Evolutionary conservation across 768 basidiomycete genomes (phyloP), one percentile per base, ranked within the genome.

Genomic region (Suillus decipiens): DNA sequence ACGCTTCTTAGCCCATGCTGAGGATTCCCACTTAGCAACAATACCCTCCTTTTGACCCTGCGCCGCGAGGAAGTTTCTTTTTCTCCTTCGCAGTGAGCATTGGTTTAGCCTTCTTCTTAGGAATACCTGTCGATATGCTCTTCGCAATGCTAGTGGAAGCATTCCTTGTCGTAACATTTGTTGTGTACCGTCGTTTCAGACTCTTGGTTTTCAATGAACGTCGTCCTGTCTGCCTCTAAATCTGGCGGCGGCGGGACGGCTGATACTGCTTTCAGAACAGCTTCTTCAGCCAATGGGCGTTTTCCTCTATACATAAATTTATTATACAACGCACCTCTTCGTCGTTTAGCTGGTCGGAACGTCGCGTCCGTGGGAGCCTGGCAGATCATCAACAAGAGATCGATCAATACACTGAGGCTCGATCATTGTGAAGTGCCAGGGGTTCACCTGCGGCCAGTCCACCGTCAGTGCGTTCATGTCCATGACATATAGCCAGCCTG

Each of bases 1-100:
- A n/a, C n/a, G n/a, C n/a, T n/a, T n/a, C n/a, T n/a, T n/a, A n/a
- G n/a, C n/a, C n/a, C n/a, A n/a, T n/a, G n/a, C n/a, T n/a, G n/a
- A n/a, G n/a, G n/a, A n/a, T n/a, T n/a, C n/a, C n/a, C n/a, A n/a
- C n/a, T n/a, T n/a, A n/a, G n/a, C n/a, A n/a, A n/a, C n/a, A n/a
- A n/a, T n/a, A n/a, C n/a, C n/a, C n/a, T n/a, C n/a, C n/a, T n/a
- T n/a, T n/a, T n/a, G n/a, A n/a, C n/a, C n/a, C n/a, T n/a, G n/a
- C n/a, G n/a, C n/a, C n/a, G n/a, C n/a, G n/a, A n/a, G n/a, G n/a
- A n/a, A n/a, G 83, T 67, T 94, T 92, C 74, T 89, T 92, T 81
- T 88, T 94, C 78, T 93, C 92, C 72, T 90, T 93, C 12, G 87
- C 84, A 1, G 86, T 84, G 74, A 92, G 53, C 72, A 90, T 91